Conservation (phyloP, 768 basidiomycete species). For the Termitomyces sp. region DNA sequence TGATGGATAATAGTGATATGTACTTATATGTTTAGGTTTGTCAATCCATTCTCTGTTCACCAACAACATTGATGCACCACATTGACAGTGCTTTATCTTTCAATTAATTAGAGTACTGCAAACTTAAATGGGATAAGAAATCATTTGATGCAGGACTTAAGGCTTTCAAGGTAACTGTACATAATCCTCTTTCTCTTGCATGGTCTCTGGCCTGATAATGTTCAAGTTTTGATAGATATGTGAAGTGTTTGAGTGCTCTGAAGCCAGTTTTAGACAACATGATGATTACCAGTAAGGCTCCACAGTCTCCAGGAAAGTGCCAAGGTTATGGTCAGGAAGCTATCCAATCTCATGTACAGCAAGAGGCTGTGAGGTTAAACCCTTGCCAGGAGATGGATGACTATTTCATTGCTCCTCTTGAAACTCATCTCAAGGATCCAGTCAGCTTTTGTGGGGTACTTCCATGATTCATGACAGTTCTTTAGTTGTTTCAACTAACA, state of each 20-base stretch:
- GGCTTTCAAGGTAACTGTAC: slow-evolving; percentile 14
- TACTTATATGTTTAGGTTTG: too few relatives aligned
- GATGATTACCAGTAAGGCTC: too few relatives aligned
- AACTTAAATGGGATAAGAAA: too few relatives aligned
- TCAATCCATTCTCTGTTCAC: too few relatives aligned
- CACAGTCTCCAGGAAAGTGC: too few relatives aligned
- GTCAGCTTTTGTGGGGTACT: background rate
- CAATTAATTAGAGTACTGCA: too few relatives aligned
- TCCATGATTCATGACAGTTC: background rate
- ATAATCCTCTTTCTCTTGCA: slow-evolving; percentile 4
- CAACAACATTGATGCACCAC: too few relatives aligned
- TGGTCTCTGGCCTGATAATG: too few relatives aligned
- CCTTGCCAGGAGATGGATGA: background rate
- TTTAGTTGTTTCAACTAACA: background rate
- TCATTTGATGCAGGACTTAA: slow-evolving; percentile 14
- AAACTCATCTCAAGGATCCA: too few relatives aligned
- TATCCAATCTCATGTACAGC: background rate
- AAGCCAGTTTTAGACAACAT: background rate
- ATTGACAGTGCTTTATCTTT: too few relatives aligned
- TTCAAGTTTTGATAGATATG: background rate
- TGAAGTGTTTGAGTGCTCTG: background rate
- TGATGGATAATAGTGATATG: too few relatives aligned
- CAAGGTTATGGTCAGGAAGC: background rate
- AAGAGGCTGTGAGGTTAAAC: background rate
- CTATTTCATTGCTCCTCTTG: too few relatives aligned